Conservation (phyloP, 306 rosid species). For the Macrotyloma uniflorum region DNA sequence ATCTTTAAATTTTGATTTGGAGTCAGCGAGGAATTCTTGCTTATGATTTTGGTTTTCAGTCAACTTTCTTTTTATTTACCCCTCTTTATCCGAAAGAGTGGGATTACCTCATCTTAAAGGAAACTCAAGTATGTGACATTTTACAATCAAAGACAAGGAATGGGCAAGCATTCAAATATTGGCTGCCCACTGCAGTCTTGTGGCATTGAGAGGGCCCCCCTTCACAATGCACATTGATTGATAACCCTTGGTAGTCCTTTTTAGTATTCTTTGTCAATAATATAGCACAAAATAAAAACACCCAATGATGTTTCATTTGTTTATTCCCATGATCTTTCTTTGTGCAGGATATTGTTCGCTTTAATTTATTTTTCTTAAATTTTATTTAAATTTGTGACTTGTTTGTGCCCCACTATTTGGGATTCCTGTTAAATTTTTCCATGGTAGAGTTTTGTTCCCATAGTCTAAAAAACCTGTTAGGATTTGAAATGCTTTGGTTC, state of each 20-base stretch:
- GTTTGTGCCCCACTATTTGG: background rate
- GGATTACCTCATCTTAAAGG: conserved; percentile 56
- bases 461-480: background rate
- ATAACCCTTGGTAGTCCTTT: conserved; percentile 29
- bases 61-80: conserved; percentile 36
- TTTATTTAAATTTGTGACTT: background rate
- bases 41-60: conserved; percentile 39
- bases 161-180: conserved; percentile 34
- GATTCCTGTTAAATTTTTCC: background rate
- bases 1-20: conserved; percentile 64
- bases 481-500: background rate
- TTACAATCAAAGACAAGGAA: conserved; percentile 38
- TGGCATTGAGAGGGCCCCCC: background rate
- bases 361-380: background rate
- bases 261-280: conserved; percentile 46
- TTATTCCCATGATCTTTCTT: background rate
- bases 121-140: conserved; percentile 27
- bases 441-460: background rate
- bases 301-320: conserved; percentile 30
- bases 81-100: conserved; percentile 37
- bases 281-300: conserved; percentile 40
- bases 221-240: conserved; percentile 35
- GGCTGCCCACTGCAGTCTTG: conserved; percentile 15
- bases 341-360: conserved; percentile 37
- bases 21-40: conserved; percentile 40